These are phyloP conservation scores for Sclerotiophoma versabilis DNA, from an alignment of 2,329 filamentous ascomycete genomes.

Conservation along the genomic window DNA sequence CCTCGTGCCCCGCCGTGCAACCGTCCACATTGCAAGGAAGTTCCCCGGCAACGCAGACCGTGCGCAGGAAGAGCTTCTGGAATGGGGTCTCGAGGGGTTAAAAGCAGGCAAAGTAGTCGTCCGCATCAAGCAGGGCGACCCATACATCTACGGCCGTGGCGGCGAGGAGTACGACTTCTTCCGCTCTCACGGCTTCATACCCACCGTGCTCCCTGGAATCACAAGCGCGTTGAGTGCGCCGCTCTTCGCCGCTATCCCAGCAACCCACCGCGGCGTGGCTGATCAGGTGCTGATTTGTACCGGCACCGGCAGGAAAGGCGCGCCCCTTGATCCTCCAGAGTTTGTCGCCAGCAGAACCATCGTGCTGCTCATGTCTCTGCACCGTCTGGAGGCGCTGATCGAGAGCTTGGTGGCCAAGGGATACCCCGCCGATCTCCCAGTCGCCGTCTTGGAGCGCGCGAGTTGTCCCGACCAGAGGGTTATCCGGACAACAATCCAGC, in stretches of 20 bases:
- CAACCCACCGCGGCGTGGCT: constrained; percentile 86
- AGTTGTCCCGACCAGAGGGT: constrained; percentile 94
- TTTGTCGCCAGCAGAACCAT: constrained; percentile 81
- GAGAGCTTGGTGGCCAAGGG: constrained; percentile 63
- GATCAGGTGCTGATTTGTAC: constrained; percentile 97
- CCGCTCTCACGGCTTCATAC: constrained; percentile 70
- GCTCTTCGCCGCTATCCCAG: constrained; percentile 85
- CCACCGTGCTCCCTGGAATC: constrained; percentile 83
- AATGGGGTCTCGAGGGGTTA: constrained; percentile 75
- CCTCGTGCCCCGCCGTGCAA: constrained; percentile 86
- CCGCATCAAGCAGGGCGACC: constrained; percentile 93
- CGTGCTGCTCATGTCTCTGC: constrained; percentile 94
- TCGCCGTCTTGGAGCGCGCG: constrained; percentile 90
- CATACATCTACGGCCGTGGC: constrained; percentile 93
- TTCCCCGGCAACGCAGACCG: constrained; percentile 96
- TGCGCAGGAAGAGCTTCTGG: constrained; percentile 88
- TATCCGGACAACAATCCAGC: constrained; percentile 82
- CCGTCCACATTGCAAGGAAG: constrained; percentile 91
- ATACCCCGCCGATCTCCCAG: constrained; percentile 83
- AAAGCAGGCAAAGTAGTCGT: constrained; percentile 79
- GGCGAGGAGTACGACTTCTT: constrained; percentile 93
- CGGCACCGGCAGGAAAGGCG: constrained; percentile 90
- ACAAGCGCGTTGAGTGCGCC: constrained; percentile 88
- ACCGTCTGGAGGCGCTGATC: constrained; percentile 79
- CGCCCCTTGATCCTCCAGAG: constrained; percentile 78